Percentiles rank a stretch among this genome's conserved stretches.
Conservation (phyloP, 768 basidiomycete genomes). For the Sporobolomyces pararoseus region DNA sequence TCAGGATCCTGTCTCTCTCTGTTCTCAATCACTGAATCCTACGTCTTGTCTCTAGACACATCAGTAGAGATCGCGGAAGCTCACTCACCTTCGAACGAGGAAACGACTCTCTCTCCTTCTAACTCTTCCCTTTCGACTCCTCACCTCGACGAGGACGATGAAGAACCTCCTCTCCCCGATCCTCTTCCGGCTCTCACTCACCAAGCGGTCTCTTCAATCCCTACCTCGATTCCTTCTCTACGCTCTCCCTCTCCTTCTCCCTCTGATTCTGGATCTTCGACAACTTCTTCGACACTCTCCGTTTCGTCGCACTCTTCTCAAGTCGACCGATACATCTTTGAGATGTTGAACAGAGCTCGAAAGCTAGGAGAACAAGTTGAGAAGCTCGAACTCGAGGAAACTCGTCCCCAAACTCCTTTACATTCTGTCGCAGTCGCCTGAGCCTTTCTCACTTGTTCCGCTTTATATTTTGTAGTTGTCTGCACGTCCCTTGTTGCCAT, state of each 20-base stretch:
- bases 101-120: background rate
- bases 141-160: slow-evolving; percentile 1
- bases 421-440: background rate
- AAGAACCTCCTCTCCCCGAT: background rate
- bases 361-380: slow-evolving; percentile 7
- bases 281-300: slow-evolving; percentile 16
- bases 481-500: too few relatives aligned
- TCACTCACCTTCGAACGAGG: too few relatives aligned
- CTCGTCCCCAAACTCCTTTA: background rate
- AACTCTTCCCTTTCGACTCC: background rate
- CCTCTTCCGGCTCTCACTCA: background rate
- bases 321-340: slow-evolving; percentile 8
- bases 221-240: background rate
- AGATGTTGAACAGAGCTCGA: slow-evolving; percentile 11
- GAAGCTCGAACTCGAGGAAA: background rate
- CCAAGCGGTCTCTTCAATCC: background rate
- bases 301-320: background rate
- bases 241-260: background rate
- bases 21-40: background rate
- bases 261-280: slow-evolving; percentile 1
- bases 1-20: background rate
- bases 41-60: too few relatives aligned
- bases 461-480: too few relatives aligned
- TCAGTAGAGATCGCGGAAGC: too few relatives aligned
- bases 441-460: too few relatives aligned